phyloP scores from a whole-genome alignment of 108 stramenopile species.

The Craspedostauros australis region DNA sequence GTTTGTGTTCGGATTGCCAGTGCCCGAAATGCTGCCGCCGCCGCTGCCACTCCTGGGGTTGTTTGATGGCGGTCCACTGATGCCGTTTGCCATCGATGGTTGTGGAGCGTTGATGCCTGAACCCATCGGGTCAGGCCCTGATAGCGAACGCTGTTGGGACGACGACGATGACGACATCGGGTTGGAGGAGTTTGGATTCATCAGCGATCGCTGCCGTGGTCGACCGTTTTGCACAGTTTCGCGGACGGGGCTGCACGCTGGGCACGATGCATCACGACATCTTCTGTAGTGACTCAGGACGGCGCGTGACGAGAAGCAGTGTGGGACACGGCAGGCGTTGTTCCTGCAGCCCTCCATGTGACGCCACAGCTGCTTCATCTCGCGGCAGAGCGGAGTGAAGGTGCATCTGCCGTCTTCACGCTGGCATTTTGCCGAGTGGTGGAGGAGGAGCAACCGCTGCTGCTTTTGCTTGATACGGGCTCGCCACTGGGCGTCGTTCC shows the following conservation, averaged over 20 bases:
- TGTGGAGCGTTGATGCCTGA: too few relatives aligned
- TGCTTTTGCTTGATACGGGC: slow-evolving; percentile 93
- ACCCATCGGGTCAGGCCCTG: too few relatives aligned
- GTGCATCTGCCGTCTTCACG: slow-evolving; percentile 83
- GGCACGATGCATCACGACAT: slow-evolving; percentile 90
- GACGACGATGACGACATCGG: slow-evolving; percentile 2
- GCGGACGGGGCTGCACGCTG: slow-evolving; percentile 95
- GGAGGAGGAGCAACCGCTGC: slow-evolving; percentile 91
- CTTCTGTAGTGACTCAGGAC: slow-evolving; percentile 97
- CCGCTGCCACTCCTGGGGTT: too few relatives aligned
- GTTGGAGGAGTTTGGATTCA: slow-evolving; percentile 2
- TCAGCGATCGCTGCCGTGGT: slow-evolving; percentile 7
- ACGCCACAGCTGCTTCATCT: slow-evolving; percentile 97
- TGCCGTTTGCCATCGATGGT: too few relatives aligned
- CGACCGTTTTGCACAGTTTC: slow-evolving; percentile 86
- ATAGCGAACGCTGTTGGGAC: neutral
- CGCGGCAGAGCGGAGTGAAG: slow-evolving; percentile 91
- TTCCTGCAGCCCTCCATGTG: slow-evolving; percentile 98
- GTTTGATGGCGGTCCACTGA: too few relatives aligned
- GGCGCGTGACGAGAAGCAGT: slow-evolving; percentile 95
- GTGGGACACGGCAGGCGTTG: slow-evolving; percentile 89
- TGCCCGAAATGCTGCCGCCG: too few relatives aligned
- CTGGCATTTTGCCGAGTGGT: slow-evolving; percentile 96
- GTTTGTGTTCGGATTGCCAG: too few relatives aligned
- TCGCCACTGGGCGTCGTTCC: slow-evolving; percentile 82